A percentile compares a stretch with the other conserved stretches of the same genome.
phyloP scores from a whole-genome alignment of 1,284 basidiomycete species.

The Ceraceosorus guamensis region DNA sequence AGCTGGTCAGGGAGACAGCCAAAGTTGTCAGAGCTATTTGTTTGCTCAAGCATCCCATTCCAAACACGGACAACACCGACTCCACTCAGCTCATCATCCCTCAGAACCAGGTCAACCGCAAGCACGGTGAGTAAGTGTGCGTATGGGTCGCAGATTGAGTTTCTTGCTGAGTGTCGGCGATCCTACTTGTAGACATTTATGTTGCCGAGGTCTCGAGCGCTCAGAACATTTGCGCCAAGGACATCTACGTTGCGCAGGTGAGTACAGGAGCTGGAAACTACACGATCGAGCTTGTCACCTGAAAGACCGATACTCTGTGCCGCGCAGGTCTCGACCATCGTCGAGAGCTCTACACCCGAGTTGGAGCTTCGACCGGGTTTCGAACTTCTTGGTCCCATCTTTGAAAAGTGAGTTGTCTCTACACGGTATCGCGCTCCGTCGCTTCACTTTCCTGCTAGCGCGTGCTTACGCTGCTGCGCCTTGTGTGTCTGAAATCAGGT shows the following conservation, averaged over 20 bases:
- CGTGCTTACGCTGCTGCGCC: slow-evolving; percentile 5
- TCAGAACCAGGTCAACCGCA: slow-evolving; percentile 90
- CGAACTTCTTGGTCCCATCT: slow-evolving; percentile 81
- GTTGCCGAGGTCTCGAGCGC: slow-evolving; percentile 93
- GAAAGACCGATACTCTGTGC: slow-evolving; percentile 59
- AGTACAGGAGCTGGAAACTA: too few species aligned
- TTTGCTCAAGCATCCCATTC: slow-evolving; percentile 95
- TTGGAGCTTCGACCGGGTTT: slow-evolving; percentile 85
- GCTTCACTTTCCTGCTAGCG: background rate
- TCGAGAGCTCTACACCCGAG: slow-evolving; percentile 90
- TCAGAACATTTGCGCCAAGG: slow-evolving; percentile 93
- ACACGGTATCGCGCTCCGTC: background rate
- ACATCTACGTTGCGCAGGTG: slow-evolving; percentile 91
- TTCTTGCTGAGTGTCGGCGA: slow-evolving; percentile 3
- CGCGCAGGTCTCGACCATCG: slow-evolving; percentile 96
- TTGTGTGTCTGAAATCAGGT: slow-evolving; percentile 47
- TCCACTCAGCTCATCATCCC: slow-evolving; percentile 91
- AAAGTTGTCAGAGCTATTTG: slow-evolving; percentile 97
- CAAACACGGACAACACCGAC: slow-evolving; percentile 90
- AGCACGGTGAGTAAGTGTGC: slow-evolving; percentile 57
- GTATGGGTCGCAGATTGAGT: background rate
- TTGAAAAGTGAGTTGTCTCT: slow-evolving; percentile 70
- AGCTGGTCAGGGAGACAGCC: slow-evolving; percentile 81
- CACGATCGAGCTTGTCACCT: too few species aligned
- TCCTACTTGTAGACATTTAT: slow-evolving; percentile 73